Evolutionary conservation across 371 early-diverging fungal species (phyloP).

Genomic region (Mortierella sp.): DNA sequence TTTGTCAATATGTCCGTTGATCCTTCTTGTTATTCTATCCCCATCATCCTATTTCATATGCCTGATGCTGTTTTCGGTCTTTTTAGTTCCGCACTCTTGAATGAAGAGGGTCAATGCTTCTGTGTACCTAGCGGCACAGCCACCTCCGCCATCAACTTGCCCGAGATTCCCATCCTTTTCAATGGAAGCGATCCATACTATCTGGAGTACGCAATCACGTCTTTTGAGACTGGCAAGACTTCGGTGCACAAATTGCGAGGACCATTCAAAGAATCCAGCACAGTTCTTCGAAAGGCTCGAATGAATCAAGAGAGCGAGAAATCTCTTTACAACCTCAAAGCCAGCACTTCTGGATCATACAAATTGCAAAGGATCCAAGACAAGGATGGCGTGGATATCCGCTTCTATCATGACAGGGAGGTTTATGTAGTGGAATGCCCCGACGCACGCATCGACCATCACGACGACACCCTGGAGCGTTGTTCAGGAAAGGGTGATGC

Average conservation of each 20-base stretch:
- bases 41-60: too few relatives aligned
- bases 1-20: background rate
- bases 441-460: constrained; percentile 32
- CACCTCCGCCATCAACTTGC: constrained; percentile 14
- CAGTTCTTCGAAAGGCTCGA: constrained; percentile 22
- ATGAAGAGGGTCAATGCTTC: constrained; percentile 33
- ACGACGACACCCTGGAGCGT: constrained; percentile 24
- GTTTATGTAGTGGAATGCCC: constrained; percentile 42
- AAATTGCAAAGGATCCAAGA: constrained; percentile 25
- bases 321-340: constrained; percentile 23
- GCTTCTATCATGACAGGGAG: constrained; percentile 32
- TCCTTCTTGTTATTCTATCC: background rate
- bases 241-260: constrained; percentile 20
- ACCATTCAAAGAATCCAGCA: constrained; percentile 32
- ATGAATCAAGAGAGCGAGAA: constrained; percentile 17
- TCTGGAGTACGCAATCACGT: constrained; percentile 37
- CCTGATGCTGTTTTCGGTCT: background rate
- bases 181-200: constrained; percentile 45
- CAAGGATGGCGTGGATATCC: constrained; percentile 30
- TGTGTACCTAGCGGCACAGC: constrained; percentile 30
- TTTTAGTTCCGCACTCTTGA: constrained; percentile 35
- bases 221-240: constrained; percentile 31
- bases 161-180: constrained; percentile 42
- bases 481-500: constrained; percentile 45
- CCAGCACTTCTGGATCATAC: constrained; percentile 28